Conservation (phyloP, 163 green algal genomes). For the Scenedesmus sp. region DNA sequence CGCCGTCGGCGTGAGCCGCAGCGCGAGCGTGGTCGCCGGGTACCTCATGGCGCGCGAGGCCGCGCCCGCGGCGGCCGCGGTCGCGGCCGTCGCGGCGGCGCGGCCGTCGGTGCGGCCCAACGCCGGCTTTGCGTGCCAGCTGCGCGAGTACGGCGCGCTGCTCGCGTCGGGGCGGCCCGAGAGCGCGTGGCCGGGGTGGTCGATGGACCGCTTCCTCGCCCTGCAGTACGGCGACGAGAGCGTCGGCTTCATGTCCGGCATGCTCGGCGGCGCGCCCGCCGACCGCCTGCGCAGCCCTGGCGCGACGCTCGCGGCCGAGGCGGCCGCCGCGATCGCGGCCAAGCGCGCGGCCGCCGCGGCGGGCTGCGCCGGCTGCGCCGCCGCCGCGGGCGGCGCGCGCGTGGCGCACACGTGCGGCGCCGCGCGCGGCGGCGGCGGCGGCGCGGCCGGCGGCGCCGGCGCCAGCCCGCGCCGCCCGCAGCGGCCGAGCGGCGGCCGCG, state of each 20-base stretch:
- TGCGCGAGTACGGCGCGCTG: constrained; percentile 21
- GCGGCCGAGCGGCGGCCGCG: too few species aligned
- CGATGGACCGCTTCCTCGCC: constrained; percentile 4
- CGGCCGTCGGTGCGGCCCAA: constrained; percentile 53
- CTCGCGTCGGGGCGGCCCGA: constrained; percentile 8
- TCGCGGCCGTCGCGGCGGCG: neutral
- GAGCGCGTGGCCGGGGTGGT: constrained; percentile 34
- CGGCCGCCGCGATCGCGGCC: too few species aligned
- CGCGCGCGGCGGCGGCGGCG: neutral
- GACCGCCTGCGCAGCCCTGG: constrained; percentile 28
- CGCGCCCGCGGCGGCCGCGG: constrained; percentile 7
- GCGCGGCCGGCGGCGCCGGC: too few species aligned
- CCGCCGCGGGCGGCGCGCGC: too few species aligned
- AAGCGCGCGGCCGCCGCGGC: too few species aligned
- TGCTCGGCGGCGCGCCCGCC: constrained; percentile 19
- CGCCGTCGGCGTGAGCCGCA: constrained; percentile 69
- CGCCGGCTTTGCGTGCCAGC: constrained; percentile 37
- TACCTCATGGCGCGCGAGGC: constrained; percentile 69
- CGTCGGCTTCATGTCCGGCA: constrained; percentile 26
- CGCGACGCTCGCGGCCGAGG: too few species aligned
- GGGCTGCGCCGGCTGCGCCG: too few species aligned
- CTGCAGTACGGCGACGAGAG: constrained; percentile 32
- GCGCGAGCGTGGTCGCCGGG: constrained; percentile 60
- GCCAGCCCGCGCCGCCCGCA: too few species aligned
- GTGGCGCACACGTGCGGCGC: neutral